phyloP scores from a whole-genome alignment of 2,329 filamentous ascomycete species.

The Endocalyx cinctus region DNA sequence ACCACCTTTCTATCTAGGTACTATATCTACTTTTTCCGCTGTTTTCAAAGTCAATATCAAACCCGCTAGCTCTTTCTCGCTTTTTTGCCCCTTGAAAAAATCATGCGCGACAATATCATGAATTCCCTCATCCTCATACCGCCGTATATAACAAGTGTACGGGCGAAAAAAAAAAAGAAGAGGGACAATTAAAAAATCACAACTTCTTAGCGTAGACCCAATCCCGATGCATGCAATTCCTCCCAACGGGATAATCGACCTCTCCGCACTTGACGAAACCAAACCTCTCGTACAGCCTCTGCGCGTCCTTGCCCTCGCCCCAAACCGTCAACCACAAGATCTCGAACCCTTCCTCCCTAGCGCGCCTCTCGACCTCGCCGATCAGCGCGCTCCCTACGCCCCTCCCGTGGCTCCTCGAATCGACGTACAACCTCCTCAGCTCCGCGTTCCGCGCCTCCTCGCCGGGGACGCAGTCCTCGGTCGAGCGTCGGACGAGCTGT shows the following conservation, averaged over 20 bases:
- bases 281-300: conserved; percentile 18
- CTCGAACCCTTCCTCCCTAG: conserved; percentile 20
- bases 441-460: conserved; percentile 18
- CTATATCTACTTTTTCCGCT: too few relatives aligned
- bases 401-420: conserved; percentile 19
- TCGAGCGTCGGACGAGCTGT: conserved; percentile 18
- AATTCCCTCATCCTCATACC: too few relatives aligned
- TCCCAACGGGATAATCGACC: conserved; percentile 17
- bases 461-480: conserved; percentile 12
- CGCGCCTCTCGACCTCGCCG: conserved; percentile 17
- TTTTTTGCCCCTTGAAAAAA: too few relatives aligned
- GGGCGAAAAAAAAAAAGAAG: too few relatives aligned
- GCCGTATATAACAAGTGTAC: too few relatives aligned
- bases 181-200: too few relatives aligned
- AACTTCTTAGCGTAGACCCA: conserved; percentile 18
- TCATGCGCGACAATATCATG: too few relatives aligned
- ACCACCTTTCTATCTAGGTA: too few relatives aligned
- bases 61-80: too few relatives aligned
- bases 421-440: conserved; percentile 24
- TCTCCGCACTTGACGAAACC: conserved; percentile 19
- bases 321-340: conserved; percentile 25
- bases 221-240: conserved; percentile 19
- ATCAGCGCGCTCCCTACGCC: conserved; percentile 24
- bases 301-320: conserved; percentile 18
- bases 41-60: too few relatives aligned